Conservation (phyloP, 345 rosid genomes). For the Dipteronia dyeriana region DNA sequence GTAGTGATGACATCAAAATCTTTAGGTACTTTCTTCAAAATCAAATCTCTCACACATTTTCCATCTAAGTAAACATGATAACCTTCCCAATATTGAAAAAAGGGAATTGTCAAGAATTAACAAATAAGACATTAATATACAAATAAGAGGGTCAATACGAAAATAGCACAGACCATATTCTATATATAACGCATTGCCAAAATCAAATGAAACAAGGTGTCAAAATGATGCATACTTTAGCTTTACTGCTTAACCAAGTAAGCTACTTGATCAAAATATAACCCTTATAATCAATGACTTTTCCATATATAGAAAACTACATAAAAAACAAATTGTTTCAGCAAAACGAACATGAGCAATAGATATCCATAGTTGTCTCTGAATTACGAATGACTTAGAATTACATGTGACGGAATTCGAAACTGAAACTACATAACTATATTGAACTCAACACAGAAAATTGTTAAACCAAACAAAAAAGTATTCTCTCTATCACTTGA, state of each 20-base stretch:
- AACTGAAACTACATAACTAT: not conserved
- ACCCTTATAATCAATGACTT: not conserved
- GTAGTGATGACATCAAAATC: slow-evolving; percentile 96
- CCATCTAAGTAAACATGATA: slow-evolving; percentile 86
- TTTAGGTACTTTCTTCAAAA: slow-evolving; percentile 73
- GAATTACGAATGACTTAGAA: not conserved
- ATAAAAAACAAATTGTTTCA: not conserved
- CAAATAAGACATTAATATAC: not conserved
- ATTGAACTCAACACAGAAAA: too few species aligned
- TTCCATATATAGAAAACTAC: not conserved
- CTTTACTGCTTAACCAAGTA: not conserved
- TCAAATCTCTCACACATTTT: slow-evolving; percentile 92
- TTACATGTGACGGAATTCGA: not conserved
- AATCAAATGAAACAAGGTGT: slow-evolving; percentile 18
- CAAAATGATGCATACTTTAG: slow-evolving; percentile 1
- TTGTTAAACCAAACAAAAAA: too few species aligned
- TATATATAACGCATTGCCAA: not conserved
- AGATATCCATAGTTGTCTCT: not conserved
- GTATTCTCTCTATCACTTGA: too few species aligned
- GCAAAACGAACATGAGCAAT: not conserved
- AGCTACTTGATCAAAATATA: not conserved
- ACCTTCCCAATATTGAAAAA: slow-evolving; percentile 43
- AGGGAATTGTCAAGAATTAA: not conserved
- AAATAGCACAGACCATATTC: not conserved
- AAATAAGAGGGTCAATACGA: not conserved